Evolutionary conservation across 2,329 filamentous ascomycete species (phyloP), one percentile per base, ranked within the genome.

Genomic region (Alternaria gansuensis): DNA sequence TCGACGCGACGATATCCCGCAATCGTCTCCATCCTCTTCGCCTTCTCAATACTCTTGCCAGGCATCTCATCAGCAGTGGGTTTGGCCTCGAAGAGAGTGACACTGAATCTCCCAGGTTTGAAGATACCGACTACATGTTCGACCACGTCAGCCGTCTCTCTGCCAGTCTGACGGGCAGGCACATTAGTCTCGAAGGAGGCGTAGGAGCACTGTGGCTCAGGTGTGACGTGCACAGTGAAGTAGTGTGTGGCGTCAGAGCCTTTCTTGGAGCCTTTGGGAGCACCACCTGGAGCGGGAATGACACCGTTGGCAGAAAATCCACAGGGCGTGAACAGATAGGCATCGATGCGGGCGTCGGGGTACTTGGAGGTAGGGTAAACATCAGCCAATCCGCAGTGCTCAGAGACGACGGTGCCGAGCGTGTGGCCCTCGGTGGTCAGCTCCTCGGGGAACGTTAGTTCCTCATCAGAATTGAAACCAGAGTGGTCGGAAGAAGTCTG

Each of bases 161-260:
- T 90, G 14, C 93, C 93, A 56, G 87, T 92, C 80, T 97, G 92
- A 5, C 88, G 89, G 26, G 92, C 90, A 1, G 95, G 95, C 4
- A 99, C 94, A 70, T 98, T 99, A 67, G 95, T 98, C 83, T 99
- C 95, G 75, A 99, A 99, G 2, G 93, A 97, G 34, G 95, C 95
- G 77, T 96, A 99, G 5, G 93, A 97, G 83, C 94, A 99, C 72
- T 97, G 88, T 13, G 94, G 92, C 83, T 99, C 95, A 0, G 95
- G 95, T 0, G 95, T 99, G 66, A 99, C 95, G 75, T 99, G 95
- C 24, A 99, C 95, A 1, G 94, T 99, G 80, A 97, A 99, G 82
- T 99, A 99, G 80, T 98, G 93, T 0, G 75, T 77, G 11, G 73
- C 71, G 45, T 77, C 73, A 7, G 74, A 77, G 40, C 73, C 71